phyloP scores from a whole-genome alignment of 2,329 filamentous ascomycete genomes.

The Fusarium pilosicola region DNA sequence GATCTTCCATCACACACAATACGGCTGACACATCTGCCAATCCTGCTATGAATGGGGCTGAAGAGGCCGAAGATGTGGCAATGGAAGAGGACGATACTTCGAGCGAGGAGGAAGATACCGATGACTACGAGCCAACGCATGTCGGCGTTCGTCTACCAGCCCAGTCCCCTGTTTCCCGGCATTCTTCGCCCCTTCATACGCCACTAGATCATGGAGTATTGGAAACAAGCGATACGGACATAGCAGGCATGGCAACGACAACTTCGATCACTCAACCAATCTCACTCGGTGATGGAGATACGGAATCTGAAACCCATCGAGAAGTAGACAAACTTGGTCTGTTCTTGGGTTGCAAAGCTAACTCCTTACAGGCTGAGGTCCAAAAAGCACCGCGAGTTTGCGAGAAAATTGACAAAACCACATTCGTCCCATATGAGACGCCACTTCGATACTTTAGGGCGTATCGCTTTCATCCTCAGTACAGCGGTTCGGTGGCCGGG shows the following conservation, averaged over 20 bases:
- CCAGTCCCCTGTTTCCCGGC: conserved; percentile 4
- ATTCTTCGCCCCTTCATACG: conserved; percentile 8
- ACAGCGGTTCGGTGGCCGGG: conserved; percentile 72
- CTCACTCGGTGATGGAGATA: conserved; percentile 43
- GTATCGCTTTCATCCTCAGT: conserved; percentile 89
- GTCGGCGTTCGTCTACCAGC: conserved; percentile 41
- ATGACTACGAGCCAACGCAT: conserved; percentile 67
- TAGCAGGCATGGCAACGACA: conserved; percentile 36
- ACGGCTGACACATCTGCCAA: neutral
- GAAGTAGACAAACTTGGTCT: conserved; percentile 55
- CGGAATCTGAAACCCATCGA: conserved; percentile 46
- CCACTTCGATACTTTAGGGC: conserved; percentile 84
- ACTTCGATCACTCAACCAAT: conserved; percentile 45
- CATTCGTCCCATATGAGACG: conserved; percentile 76
- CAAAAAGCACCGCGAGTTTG: conserved; percentile 1
- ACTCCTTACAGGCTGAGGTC: conserved; percentile 37
- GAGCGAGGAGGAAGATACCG: conserved; percentile 50
- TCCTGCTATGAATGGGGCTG: neutral
- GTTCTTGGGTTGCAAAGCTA: conserved; percentile 14
- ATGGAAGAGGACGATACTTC: conserved; percentile 40
- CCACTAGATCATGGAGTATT: conserved; percentile 35
- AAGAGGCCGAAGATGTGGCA: conserved; percentile 31
- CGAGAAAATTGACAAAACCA: conserved; percentile 18
- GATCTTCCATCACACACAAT: neutral
- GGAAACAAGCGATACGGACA: conserved; percentile 44